Percentiles rank a stretch among this genome's conserved stretches.
phyloP scores from a whole-genome alignment of 306 rosid genomes.

The Benincasa hispida region DNA sequence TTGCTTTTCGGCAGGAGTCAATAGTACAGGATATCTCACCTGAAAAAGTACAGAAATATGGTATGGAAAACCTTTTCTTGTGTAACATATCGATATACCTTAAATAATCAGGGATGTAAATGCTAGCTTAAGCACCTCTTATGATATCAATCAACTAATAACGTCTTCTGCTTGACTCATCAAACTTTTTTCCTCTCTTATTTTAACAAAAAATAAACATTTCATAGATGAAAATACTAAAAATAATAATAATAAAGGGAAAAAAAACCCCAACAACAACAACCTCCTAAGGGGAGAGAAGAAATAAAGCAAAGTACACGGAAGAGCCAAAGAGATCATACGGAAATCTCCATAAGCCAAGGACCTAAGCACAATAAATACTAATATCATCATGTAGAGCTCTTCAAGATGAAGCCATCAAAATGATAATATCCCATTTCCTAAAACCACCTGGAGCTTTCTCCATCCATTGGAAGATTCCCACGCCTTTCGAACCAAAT shows the following conservation, averaged over 20 bases:
- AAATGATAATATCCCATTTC: not conserved
- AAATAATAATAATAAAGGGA: not conserved
- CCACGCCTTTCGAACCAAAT: not conserved
- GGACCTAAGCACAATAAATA: not conserved
- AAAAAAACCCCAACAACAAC: not conserved
- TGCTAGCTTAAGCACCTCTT: not conserved
- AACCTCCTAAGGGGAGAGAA: not conserved
- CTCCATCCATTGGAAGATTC: not conserved
- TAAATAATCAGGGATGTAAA: not conserved
- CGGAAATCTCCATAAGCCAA: not conserved
- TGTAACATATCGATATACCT: not conserved
- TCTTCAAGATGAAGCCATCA: not conserved
- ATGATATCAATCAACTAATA: not conserved
- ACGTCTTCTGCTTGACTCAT: not conserved
- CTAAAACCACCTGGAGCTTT: not conserved
- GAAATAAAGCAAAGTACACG: not conserved
- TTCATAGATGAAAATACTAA: not conserved
- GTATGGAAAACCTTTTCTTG: not conserved
- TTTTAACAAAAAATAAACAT: not conserved
- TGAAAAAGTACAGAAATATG: slow-evolving; percentile 21
- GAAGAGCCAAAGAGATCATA: not conserved
- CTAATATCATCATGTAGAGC: not conserved
- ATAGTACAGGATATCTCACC: slow-evolving; percentile 94
- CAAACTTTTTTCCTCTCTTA: not conserved
- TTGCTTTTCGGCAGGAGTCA: slow-evolving; percentile 90